A percentile compares a stretch with the other conserved stretches of the same genome.
Conservation (phyloP, 371 early-diverging fungal species). For the Vairimorpha necatrix region DNA sequence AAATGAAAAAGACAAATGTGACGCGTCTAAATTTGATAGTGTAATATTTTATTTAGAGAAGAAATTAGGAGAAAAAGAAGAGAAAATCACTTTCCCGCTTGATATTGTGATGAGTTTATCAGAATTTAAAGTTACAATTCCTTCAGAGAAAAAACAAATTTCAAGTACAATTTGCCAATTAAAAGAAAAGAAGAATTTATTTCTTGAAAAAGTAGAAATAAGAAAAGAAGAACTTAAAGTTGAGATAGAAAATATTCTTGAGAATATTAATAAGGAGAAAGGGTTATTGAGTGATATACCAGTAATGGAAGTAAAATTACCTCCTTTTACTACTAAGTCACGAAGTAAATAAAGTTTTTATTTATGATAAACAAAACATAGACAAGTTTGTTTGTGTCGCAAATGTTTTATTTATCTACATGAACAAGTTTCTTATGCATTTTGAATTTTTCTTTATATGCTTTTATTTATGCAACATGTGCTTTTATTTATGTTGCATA, state of each 20-base stretch:
- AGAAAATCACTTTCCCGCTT: constrained; percentile 26
- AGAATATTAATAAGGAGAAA: constrained; percentile 32
- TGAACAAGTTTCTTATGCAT: too few relatives aligned
- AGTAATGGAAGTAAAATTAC: background rate
- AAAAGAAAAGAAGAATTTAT: constrained; percentile 25
- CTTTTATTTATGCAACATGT: too few relatives aligned
- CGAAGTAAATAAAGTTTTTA: constrained; percentile 1
- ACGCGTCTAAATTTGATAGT: constrained; percentile 55
- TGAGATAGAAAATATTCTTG: constrained; percentile 26
- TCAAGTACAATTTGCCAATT: constrained; percentile 13
- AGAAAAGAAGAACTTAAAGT: constrained; percentile 19
- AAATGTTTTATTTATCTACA: too few relatives aligned
- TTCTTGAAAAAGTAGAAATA: constrained; percentile 9
- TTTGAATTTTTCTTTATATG: too few relatives aligned
- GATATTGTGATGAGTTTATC: constrained; percentile 27
- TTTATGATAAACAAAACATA: too few relatives aligned
- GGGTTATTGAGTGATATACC: constrained; percentile 24
- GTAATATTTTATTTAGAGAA: constrained; percentile 23
- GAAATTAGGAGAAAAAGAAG: background rate
- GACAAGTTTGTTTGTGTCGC: too few relatives aligned
- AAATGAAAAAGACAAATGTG: constrained; percentile 39
- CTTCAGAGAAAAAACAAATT: constrained; percentile 1
- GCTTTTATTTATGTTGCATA: too few relatives aligned
- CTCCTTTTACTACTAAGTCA: background rate
- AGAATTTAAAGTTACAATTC: constrained; percentile 37